phyloP scores from a whole-genome alignment of 1,284 basidiomycete species.

The Tetrapyrgos nigripes region DNA sequence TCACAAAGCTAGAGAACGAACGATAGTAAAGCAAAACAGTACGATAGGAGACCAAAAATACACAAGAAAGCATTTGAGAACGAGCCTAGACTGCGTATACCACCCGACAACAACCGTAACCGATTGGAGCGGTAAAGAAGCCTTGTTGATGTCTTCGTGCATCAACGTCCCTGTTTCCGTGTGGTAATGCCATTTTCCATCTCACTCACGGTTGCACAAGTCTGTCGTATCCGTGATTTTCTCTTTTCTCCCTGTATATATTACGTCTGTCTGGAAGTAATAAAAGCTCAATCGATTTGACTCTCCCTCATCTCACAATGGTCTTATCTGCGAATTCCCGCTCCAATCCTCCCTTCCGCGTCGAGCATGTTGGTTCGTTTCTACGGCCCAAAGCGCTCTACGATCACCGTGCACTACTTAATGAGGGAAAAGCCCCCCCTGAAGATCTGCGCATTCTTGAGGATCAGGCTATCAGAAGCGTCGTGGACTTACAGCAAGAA shows the following conservation, averaged over 20 bases:
- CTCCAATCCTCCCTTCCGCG: constrained; percentile 51
- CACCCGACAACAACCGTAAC: no score
- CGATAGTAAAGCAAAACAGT: no score
- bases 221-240: constrained; percentile 6
- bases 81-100: no score
- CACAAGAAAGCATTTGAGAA: no score
- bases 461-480: constrained; percentile 58
- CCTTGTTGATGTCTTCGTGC: background rate
- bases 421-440: constrained; percentile 45
- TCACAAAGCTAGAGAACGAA: no score
- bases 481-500: constrained; percentile 57
- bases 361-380: constrained; percentile 66
- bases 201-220: background rate
- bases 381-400: constrained; percentile 60
- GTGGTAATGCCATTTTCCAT: constrained; percentile 6
- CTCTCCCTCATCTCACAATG: background rate
- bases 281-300: constrained; percentile 9
- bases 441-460: constrained; percentile 54
- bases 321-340: constrained; percentile 17
- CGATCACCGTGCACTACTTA: constrained; percentile 49
- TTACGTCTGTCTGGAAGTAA: constrained; percentile 13
- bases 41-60: no score
- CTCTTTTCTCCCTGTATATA: constrained; percentile 7
- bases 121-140: no score
- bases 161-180: background rate